Base-by-base conservation (phyloP, 805 yeast species). In the Cyberlindnera sargentensis region DNA sequence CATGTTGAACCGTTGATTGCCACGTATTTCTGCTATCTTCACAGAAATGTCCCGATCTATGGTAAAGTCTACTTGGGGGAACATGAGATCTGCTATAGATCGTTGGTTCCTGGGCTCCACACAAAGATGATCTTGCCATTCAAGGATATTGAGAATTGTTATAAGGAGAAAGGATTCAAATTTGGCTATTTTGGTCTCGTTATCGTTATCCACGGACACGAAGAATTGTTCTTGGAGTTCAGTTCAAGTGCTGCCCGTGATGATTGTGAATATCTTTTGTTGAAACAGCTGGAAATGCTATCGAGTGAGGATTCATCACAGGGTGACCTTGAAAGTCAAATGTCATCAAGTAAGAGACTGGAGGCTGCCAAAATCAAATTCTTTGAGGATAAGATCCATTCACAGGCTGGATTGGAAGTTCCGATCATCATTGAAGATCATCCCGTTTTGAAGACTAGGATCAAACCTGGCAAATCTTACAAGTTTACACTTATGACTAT, bases 61-160 rank as follows among this genome's bases (percentile, higher is more conserved):
- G 98, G 98, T 2, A 85, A 86, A 53, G 56, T 90, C 2, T 88
- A 88, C 59, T 53, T 91, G 9, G 86, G 95, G 0, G 67, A 73
- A 20, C 71, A 70, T 29, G 76, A 74, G 44, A 58, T 91, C n/a
- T 90, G 95, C 49, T 91, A 84, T 63, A 69, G 93, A 47, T 82
- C 95, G 32, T 66, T 87, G 32, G 56, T 87, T 4, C 95, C 95
- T 0, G 93, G 95, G 0, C 71, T 84, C 0, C 73, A 76, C 32
- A 84, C 95, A 1, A 76, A 76, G 45, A 86, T 91, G 95, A 76
- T 89, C 6, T 62, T 91, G 7, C 98, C 98, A 0, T 64, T 84
- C 34, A 55, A 57, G 4, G 95, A 87, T 53, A 66, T 91, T 27
- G 95, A 84, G 50, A 78, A 73, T 38, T 81, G 84, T 42, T 72